A percentile compares a stretch with the other conserved stretches of the same genome.
These are phyloP conservation scores for Teratosphaeriaceae sp. DNA, from an alignment of 2,329 filamentous ascomycete genomes.

Conservation along the genomic window DNA sequence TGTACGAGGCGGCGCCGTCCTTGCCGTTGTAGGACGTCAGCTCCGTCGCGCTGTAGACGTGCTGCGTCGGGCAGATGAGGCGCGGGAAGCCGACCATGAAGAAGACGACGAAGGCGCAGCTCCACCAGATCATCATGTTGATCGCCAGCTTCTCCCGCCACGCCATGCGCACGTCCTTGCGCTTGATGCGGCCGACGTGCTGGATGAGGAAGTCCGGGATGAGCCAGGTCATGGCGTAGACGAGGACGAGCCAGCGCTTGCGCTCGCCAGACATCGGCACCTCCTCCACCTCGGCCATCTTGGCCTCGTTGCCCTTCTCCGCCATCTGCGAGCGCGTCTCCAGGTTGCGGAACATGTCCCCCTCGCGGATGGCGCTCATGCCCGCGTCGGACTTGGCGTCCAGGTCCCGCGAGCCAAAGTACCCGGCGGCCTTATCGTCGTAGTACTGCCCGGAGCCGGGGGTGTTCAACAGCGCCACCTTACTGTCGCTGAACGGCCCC, in stretches of 20 bases:
- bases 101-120: conserved; percentile 71
- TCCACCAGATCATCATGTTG: conserved; percentile 94
- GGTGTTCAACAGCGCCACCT: conserved; percentile 48
- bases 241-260: conserved; percentile 83
- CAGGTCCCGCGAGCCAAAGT: conserved; percentile 72
- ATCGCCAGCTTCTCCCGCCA: conserved; percentile 98
- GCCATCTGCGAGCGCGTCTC: conserved; percentile 93
- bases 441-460: conserved; percentile 54
- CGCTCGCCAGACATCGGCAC: conserved; percentile 69
- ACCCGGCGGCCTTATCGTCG: conserved; percentile 59
- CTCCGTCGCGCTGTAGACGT: conserved; percentile 77
- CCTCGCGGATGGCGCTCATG: conserved; percentile 79
- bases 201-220: conserved; percentile 79
- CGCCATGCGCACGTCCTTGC: conserved; percentile 84
- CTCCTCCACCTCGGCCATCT: conserved; percentile 85
- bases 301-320: conserved; percentile 87
- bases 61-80: conserved; percentile 83
- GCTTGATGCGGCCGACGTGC: conserved; percentile 72
- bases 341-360: conserved; percentile 97
- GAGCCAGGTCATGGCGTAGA: conserved; percentile 78
- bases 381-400: conserved; percentile 89
- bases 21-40: conserved; percentile 69
- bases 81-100: conserved; percentile 83
- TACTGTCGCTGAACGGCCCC: conserved; percentile 52
- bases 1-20: conserved; percentile 56